Conservation (phyloP, 495 filamentous ascomycete genomes). For the Usnea hakonensis region DNA sequence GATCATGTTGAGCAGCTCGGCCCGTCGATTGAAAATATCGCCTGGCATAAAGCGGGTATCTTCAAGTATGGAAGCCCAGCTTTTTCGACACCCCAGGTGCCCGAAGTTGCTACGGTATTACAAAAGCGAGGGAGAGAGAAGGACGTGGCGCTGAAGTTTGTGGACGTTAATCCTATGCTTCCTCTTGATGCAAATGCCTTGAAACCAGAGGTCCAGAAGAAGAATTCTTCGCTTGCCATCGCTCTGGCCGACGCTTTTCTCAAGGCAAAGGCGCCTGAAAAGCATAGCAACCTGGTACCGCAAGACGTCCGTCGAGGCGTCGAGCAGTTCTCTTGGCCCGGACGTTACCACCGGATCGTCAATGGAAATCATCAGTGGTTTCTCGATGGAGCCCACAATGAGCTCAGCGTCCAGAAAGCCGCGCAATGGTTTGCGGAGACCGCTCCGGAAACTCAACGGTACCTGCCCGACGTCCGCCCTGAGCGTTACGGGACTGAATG, state of each 20-base stretch:
- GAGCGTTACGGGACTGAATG: background rate
- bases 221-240: slow-evolving; percentile 37
- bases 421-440: slow-evolving; percentile 38
- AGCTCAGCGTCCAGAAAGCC: slow-evolving; percentile 35
- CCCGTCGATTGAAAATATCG: slow-evolving; percentile 66
- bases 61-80: slow-evolving; percentile 61
- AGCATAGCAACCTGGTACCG: slow-evolving; percentile 10
- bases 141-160: slow-evolving; percentile 44
- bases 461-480: background rate
- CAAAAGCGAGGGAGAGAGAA: slow-evolving; percentile 56
- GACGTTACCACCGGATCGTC: slow-evolving; percentile 38
- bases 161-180: slow-evolving; percentile 43
- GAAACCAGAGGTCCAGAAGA: slow-evolving; percentile 31
- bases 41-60: slow-evolving; percentile 86
- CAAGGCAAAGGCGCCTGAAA: slow-evolving; percentile 19
- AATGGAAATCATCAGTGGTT: slow-evolving; percentile 33
- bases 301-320: slow-evolving; percentile 32
- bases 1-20: slow-evolving; percentile 73
- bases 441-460: slow-evolving; percentile 18
- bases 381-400: slow-evolving; percentile 45
- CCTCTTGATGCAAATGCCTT: slow-evolving; percentile 25
- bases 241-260: slow-evolving; percentile 28
- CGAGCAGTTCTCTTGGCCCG: slow-evolving; percentile 35
- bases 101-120: slow-evolving; percentile 51
- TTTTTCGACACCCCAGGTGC: slow-evolving; percentile 59